phyloP scores from a whole-genome alignment of 2,329 filamentous ascomycete genomes.

The Aspergillus sp. region DNA sequence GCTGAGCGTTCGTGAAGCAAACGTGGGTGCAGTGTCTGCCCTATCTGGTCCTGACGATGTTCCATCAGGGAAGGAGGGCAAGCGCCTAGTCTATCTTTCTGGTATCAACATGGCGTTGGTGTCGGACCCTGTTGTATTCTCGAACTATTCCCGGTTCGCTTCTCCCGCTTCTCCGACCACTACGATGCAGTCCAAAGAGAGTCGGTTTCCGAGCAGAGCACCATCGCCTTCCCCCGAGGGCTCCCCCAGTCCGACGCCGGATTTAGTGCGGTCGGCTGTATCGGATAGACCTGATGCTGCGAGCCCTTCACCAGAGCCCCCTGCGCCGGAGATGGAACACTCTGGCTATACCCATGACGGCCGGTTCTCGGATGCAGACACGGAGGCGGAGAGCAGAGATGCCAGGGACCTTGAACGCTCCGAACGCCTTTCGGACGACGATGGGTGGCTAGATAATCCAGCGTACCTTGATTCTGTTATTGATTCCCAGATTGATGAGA shows the following conservation, averaged over 20 bases:
- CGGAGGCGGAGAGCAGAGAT: constrained; percentile 22
- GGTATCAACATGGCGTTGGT: constrained; percentile 39
- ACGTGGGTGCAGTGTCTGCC: constrained; percentile 22
- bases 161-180: constrained; percentile 23
- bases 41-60: constrained; percentile 12
- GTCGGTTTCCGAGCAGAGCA: constrained; percentile 18
- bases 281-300: constrained; percentile 18
- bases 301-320: constrained; percentile 1
- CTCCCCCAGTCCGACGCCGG: constrained; percentile 17
- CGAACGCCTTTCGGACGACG: constrained; percentile 19
- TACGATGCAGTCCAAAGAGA: constrained; percentile 24
- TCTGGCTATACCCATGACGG: constrained; percentile 30
- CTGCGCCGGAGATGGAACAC: constrained; percentile 14
- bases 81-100: constrained; percentile 37
- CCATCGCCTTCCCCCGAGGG: constrained; percentile 19
- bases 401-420: constrained; percentile 19
- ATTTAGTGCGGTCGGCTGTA: constrained; percentile 31
- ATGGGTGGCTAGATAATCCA: constrained; percentile 27
- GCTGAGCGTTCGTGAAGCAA: constrained; percentile 26
- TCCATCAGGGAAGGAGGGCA: constrained; percentile 23
- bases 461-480: constrained; percentile 31
- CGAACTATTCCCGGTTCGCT: constrained; percentile 33
- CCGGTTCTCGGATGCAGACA: constrained; percentile 34
- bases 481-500: constrained; percentile 24
- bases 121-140: constrained; percentile 41